A percentile compares a stretch with the other conserved stretches of the same genome.
Conservation (phyloP, 2,329 filamentous ascomycete species). For the Aureobasidium sp. region DNA sequence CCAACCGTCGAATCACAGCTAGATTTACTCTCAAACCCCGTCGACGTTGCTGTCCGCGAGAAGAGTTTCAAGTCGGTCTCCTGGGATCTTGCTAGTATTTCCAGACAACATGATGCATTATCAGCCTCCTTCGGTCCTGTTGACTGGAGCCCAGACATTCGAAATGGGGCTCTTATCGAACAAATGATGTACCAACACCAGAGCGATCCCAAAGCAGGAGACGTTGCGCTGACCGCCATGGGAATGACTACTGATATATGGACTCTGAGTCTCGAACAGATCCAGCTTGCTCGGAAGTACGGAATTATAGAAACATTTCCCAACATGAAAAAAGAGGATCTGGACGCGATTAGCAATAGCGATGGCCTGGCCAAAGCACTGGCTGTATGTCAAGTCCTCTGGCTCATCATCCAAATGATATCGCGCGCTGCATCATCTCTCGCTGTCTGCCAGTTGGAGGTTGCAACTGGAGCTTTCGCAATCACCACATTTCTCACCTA, state of each 20-base stretch:
- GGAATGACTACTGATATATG: background rate
- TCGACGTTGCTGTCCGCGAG: background rate
- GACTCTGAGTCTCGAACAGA: background rate
- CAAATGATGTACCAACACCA: background rate
- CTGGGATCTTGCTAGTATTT: background rate
- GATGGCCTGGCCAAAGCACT: slow-evolving; percentile 6
- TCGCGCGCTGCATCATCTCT: background rate
- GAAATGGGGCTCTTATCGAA: background rate
- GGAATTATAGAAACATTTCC: slow-evolving; percentile 1
- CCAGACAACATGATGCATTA: background rate
- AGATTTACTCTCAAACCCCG: background rate
- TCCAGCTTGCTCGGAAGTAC: background rate
- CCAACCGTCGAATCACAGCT: background rate
- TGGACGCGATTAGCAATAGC: slow-evolving; percentile 3
- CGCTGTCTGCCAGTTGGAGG: background rate
- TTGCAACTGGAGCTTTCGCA: background rate
- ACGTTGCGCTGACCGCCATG: background rate
- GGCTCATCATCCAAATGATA: slow-evolving; percentile 8
- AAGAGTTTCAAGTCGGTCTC: background rate
- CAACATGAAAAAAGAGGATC: slow-evolving; percentile 4
- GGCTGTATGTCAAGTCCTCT: slow-evolving; percentile 6
- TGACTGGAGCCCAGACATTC: background rate
- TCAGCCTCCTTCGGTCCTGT: background rate
- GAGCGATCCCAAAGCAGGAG: background rate
- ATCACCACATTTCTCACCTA: background rate